Evolutionary conservation across 805 yeast species (phyloP).

Genomic region (Starmerella gropengiesseri): DNA sequence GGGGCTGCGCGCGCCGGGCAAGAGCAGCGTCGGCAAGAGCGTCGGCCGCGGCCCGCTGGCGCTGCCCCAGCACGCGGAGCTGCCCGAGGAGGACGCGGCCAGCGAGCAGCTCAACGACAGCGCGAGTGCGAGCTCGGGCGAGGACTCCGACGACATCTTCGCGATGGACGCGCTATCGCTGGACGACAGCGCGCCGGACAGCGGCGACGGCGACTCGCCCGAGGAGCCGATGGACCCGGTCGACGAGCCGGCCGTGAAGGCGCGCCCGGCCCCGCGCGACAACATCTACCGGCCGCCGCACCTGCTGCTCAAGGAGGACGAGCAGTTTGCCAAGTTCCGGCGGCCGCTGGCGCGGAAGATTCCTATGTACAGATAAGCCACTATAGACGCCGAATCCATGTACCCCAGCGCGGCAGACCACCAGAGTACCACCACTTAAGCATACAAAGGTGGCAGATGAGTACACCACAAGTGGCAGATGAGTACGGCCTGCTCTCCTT

Average conservation of each 20-base stretch:
- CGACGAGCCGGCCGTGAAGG: constrained; percentile 7
- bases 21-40: background rate
- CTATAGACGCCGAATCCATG: too few species aligned
- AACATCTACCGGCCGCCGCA: constrained; percentile 3
- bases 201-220: constrained; percentile 4
- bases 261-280: background rate
- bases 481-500: too few species aligned
- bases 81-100: constrained; percentile 14
- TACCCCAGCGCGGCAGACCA: too few species aligned
- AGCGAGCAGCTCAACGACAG: constrained; percentile 6
- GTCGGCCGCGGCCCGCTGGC: constrained; percentile 5
- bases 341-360: constrained; percentile 1
- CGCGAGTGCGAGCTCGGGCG: too few species aligned
- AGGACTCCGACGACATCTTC: constrained; percentile 4
- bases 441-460: too few species aligned
- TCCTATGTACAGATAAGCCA: constrained; percentile 13
- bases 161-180: constrained; percentile 6
- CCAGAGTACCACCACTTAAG: too few species aligned
- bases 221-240: constrained; percentile 6
- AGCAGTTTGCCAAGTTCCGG: background rate
- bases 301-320: background rate
- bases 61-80: constrained; percentile 19
- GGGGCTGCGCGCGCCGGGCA: background rate
- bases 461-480: too few species aligned
- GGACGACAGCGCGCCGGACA: too few species aligned